Base-by-base conservation (phyloP, 2,329 filamentous ascomycete genomes). In the Tolypocladium inflatum region DNA sequence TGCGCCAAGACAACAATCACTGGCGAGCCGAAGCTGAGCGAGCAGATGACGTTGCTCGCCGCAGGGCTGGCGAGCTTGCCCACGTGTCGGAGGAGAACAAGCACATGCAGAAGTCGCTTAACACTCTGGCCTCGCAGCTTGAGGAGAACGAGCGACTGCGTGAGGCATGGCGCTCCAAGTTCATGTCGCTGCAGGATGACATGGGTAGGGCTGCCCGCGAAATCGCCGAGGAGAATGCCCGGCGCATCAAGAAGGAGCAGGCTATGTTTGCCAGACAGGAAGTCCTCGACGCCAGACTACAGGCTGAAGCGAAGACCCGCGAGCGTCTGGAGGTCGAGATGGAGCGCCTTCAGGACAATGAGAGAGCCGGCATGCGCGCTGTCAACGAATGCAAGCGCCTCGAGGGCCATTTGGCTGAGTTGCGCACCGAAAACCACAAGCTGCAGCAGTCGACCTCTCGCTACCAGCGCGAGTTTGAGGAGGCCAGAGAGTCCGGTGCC, bases 81-180 rank as follows among this genome's bases (percentile, higher is more conserved):
- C 73, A 80, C 45, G 73, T 75, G 2, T 63, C 77, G 11, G 78
- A 80, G 9, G 81, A 85, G 67, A 91, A 90, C 64, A 90, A 88
- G 70, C 86, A 88, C 63, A 78, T 97, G 58, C 85, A 86, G 64
- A 85, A 83, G 68, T 85, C 86, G 37, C 84, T 96, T 59, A 84
- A 87, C 61, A 87, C 85, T 26, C 79, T 96, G 57, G 85, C 86
- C 61, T 82, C 82, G 52, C 91, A 96, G 68, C 83, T 94, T 48
- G 87, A 94, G 67, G 92, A 96, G 74, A 93, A 91, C 67, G 86
- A 92, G 67, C 85, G 88, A 62, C 83, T 95, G 59, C 87, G 91
- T 59, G 90, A 96, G 69, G 85, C 81, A 60, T 92, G 95, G 83
- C 87, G 91, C 63, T 79, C 80, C 70, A 96, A 94, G 73, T 89